Conservation (phyloP, 768 basidiomycete species). For the Boletus tylopilopsis region DNA sequence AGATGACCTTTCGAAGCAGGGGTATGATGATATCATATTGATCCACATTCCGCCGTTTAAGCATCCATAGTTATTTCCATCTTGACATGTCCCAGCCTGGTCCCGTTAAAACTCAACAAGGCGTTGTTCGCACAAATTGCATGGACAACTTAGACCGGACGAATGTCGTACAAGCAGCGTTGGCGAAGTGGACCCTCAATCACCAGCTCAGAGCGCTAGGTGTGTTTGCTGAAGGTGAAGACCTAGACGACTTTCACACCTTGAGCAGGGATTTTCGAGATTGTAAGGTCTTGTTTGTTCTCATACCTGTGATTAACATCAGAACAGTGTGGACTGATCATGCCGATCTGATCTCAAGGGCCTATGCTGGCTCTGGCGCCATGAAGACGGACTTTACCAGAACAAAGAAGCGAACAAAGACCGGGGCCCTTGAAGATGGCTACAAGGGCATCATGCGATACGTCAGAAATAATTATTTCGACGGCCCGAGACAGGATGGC, state of each 20-base stretch:
- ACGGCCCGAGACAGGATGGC: slow-evolving; percentile 90
- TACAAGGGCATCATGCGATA: slow-evolving; percentile 83
- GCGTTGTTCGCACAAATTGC: slow-evolving; percentile 90
- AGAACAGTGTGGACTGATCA: slow-evolving; percentile 94
- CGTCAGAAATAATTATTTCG: slow-evolving; percentile 94
- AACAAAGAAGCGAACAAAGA: slow-evolving; percentile 82
- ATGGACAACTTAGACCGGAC: slow-evolving; percentile 98
- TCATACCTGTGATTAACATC: slow-evolving; percentile 8
- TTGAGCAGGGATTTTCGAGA: slow-evolving; percentile 85
- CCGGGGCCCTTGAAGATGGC: slow-evolving; percentile 81
- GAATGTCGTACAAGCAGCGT: slow-evolving; percentile 90
- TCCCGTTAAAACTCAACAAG: slow-evolving; percentile 61
- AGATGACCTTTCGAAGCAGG: slow-evolving; percentile 63
- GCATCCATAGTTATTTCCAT: slow-evolving; percentile 66
- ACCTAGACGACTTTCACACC: slow-evolving; percentile 77
- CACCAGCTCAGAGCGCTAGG: slow-evolving; percentile 72
- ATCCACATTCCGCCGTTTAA: slow-evolving; percentile 6
- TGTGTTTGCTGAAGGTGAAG: slow-evolving; percentile 64
- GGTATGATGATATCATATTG: slow-evolving; percentile 40
- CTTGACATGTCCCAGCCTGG: slow-evolving; percentile 45
- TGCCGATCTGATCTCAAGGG: slow-evolving; percentile 83
- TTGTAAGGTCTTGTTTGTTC: slow-evolving; percentile 47
- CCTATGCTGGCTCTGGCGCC: slow-evolving; percentile 94
- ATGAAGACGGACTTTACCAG: slow-evolving; percentile 96
- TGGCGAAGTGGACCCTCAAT: slow-evolving; percentile 83